phyloP scores from a whole-genome alignment of 768 basidiomycete genomes.

The Lactifluus echinatus region DNA sequence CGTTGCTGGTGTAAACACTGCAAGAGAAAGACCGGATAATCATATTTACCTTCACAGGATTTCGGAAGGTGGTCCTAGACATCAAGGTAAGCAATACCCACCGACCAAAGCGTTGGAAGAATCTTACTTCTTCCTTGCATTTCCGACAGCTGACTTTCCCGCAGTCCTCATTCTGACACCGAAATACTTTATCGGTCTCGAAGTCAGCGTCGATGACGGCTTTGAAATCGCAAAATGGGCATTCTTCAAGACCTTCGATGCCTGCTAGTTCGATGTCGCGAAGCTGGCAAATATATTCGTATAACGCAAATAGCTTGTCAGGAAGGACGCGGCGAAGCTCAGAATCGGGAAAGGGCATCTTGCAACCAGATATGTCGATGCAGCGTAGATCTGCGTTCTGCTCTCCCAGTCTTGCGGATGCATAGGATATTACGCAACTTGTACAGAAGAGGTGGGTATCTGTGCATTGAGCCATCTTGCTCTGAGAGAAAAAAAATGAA shows the following conservation, averaged over 20 bases:
- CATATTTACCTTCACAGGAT: conserved; percentile 55
- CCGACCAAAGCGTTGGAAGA: neutral
- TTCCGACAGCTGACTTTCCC: conserved; percentile 65
- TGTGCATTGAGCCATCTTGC: conserved; percentile 81
- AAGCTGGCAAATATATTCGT: conserved; percentile 64
- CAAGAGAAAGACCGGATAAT: neutral
- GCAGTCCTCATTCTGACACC: conserved; percentile 56
- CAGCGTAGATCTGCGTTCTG: conserved; percentile 61
- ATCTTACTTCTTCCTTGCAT: conserved; percentile 63
- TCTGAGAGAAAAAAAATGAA: conserved; percentile 34
- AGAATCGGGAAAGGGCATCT: conserved; percentile 53
- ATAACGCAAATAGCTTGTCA: conserved; percentile 56
- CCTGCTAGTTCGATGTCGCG: conserved; percentile 75
- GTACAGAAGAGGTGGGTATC: conserved; percentile 85
- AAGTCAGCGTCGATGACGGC: conserved; percentile 45
- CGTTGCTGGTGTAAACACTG: conserved; percentile 4
- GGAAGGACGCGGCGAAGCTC: conserved; percentile 64
- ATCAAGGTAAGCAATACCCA: conserved; percentile 1
- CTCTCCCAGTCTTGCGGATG: conserved; percentile 54
- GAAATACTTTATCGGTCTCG: conserved; percentile 31
- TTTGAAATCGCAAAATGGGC: conserved; percentile 86
- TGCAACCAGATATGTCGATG: conserved; percentile 75
- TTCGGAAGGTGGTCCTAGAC: conserved; percentile 75
- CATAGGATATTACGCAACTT: conserved; percentile 60
- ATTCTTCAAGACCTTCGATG: conserved; percentile 76